Percentiles rank a stretch among this genome's conserved stretches.
phyloP scores from a whole-genome alignment of 2,329 filamentous ascomycete genomes.

The Ophiocordyceps polyrhachis-furcata region DNA sequence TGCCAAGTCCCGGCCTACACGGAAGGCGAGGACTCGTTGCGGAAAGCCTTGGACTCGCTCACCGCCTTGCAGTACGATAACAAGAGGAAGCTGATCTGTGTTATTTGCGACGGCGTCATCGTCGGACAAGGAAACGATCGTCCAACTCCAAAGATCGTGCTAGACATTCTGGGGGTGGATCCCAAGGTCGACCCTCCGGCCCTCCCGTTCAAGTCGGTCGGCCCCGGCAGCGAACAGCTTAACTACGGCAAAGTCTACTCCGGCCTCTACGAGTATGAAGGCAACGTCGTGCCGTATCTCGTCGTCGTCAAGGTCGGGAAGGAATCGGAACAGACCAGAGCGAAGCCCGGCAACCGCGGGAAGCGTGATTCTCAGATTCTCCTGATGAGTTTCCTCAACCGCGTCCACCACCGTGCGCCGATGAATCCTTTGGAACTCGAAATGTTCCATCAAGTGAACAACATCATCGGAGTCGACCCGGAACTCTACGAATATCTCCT shows the following conservation, averaged over 20 bases:
- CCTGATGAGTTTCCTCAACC: slow-evolving; percentile 96
- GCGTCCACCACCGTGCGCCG: slow-evolving; percentile 88
- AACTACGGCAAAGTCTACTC: slow-evolving; percentile 99
- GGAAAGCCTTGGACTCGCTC: slow-evolving; percentile 90
- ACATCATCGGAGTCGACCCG: slow-evolving; percentile 96
- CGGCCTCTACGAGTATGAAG: slow-evolving; percentile 90
- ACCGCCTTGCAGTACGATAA: slow-evolving; percentile 94
- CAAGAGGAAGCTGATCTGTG: slow-evolving; percentile 84
- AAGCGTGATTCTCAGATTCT: slow-evolving; percentile 99
- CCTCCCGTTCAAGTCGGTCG: slow-evolving; percentile 87
- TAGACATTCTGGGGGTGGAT: slow-evolving; percentile 90
- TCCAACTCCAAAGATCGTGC: slow-evolving; percentile 83
- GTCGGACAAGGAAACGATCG: slow-evolving; percentile 96
- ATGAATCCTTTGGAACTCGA: slow-evolving; percentile 96
- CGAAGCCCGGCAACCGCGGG: slow-evolving; percentile 88
- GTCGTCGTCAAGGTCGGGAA: slow-evolving; percentile 97
- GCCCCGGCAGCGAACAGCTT: slow-evolving; percentile 91
- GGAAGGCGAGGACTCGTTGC: slow-evolving; percentile 92
- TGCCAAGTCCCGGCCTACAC: slow-evolving; percentile 96
- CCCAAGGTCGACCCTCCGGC: slow-evolving; percentile 89
- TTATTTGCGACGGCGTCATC: slow-evolving; percentile 98
- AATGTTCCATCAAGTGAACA: slow-evolving; percentile 96
- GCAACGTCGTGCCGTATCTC: slow-evolving; percentile 93
- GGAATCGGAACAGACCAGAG: slow-evolving; percentile 62
- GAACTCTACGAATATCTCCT: slow-evolving; percentile 96